Conservation (phyloP, 2,329 filamentous ascomycete species). For the Hysterium pulicare region DNA sequence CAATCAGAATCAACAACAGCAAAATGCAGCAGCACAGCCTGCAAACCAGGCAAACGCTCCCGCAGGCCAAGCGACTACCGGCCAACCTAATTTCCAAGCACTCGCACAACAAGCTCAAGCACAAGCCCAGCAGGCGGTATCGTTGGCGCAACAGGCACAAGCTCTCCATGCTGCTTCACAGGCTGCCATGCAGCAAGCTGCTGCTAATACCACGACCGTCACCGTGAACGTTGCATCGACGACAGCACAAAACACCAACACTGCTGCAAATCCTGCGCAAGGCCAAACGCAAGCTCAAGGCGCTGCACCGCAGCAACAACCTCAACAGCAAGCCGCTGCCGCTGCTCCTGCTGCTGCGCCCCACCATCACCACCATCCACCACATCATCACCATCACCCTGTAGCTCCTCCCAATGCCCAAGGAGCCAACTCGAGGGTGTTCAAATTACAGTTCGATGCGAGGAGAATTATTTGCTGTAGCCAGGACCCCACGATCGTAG, state of each 20-base stretch:
- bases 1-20: slow-evolving; percentile 15
- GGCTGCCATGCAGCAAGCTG: slow-evolving; percentile 14
- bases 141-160: slow-evolving; percentile 33
- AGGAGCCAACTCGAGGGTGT: slow-evolving; percentile 62
- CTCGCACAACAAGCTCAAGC: slow-evolving; percentile 36
- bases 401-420: slow-evolving; percentile 27
- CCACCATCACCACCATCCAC: slow-evolving; percentile 23
- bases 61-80: slow-evolving; percentile 7
- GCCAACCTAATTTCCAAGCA: slow-evolving; percentile 27
- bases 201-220: slow-evolving; percentile 12
- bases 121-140: slow-evolving; percentile 32
- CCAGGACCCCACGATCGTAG: slow-evolving; percentile 86
- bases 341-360: slow-evolving; percentile 15
- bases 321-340: slow-evolving; percentile 7
- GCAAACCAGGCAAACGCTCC: slow-evolving; percentile 3
- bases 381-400: slow-evolving; percentile 28
- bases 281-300: slow-evolving; percentile 5
- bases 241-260: slow-evolving; percentile 9
- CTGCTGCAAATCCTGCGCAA: slow-evolving; percentile 10
- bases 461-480: slow-evolving; percentile 91
- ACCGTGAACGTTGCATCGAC: slow-evolving; percentile 9
- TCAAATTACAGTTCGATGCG: slow-evolving; percentile 96
- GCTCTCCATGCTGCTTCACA: slow-evolving; percentile 34
- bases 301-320: slow-evolving; percentile 13
- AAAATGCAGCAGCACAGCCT: slow-evolving; percentile 4